Percentiles rank a stretch among this genome's conserved stretches.
Evolutionary conservation across 768 basidiomycete species (phyloP).

Genomic region (Saitozyma sp.): DNA sequence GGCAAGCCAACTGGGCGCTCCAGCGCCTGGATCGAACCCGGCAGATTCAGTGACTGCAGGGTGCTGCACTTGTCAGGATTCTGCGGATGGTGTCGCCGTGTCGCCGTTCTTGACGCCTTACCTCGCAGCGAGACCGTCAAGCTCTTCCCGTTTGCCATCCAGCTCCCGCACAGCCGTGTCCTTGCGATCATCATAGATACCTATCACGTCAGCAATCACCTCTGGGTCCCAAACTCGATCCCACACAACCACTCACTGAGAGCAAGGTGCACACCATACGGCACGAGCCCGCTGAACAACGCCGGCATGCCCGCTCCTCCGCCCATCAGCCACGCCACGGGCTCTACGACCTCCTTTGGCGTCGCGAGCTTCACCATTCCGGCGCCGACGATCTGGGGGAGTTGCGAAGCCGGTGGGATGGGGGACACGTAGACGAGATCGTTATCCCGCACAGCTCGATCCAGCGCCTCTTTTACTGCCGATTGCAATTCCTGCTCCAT

Average conservation of each 20-base stretch:
- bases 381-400: conserved; percentile 66
- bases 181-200: conserved; percentile 80
- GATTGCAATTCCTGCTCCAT: conserved; percentile 69
- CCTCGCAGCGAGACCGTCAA: conserved; percentile 66
- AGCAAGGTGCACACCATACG: conserved; percentile 85
- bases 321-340: conserved; percentile 51
- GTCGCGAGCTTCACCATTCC: conserved; percentile 65
- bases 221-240: neutral
- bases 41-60: conserved; percentile 72
- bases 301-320: conserved; percentile 58
- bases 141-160: conserved; percentile 61
- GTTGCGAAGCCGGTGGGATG: conserved; percentile 69
- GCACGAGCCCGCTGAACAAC: conserved; percentile 72
- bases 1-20: conserved; percentile 85
- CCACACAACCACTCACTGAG: conserved; percentile 63
- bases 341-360: conserved; percentile 54
- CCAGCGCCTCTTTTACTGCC: conserved; percentile 65
- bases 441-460: conserved; percentile 83
- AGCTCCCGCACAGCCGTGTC: conserved; percentile 68
- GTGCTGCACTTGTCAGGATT: conserved; percentile 55
- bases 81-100: neutral
- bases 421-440: conserved; percentile 92
- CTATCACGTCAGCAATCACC: conserved; percentile 18
- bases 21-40: conserved; percentile 80
- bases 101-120: conserved; percentile 51